Conservation (phyloP, 768 basidiomycete species). For the Chalciporus chontae region DNA sequence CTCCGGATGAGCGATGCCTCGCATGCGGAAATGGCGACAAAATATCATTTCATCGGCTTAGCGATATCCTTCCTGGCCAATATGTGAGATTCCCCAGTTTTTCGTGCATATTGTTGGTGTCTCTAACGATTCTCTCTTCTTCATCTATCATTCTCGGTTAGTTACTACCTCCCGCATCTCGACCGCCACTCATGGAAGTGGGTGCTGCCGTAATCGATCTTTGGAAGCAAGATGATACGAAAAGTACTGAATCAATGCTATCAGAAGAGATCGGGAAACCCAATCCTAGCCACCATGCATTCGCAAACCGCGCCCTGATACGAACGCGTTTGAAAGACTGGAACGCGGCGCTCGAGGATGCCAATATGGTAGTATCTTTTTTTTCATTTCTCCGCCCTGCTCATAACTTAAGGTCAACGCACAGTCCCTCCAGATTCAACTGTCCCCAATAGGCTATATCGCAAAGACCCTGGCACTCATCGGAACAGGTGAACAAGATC, state of each 20-base stretch:
- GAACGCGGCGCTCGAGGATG: not conserved
- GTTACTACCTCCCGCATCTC: not conserved
- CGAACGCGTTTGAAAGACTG: not conserved
- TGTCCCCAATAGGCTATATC: not conserved
- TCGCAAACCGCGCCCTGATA: conserved; percentile 4
- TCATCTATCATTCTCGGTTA: not conserved
- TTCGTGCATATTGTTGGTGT: too few species aligned
- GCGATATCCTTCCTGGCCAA: conserved; percentile 1
- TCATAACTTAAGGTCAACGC: too few species aligned
- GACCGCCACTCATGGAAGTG: conserved; percentile 4
- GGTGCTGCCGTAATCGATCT: not conserved
- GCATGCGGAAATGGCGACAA: not conserved
- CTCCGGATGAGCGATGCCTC: not conserved
- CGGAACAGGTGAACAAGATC: not conserved
- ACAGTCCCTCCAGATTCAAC: not conserved
- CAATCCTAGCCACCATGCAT: not conserved
- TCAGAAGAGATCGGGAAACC: too few species aligned
- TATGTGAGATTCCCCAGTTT: not conserved
- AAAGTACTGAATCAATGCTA: too few species aligned
- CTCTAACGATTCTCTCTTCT: too few species aligned
- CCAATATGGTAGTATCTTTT: not conserved
- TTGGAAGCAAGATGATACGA: not conserved
- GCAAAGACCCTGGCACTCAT: conserved; percentile 6
- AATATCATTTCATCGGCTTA: not conserved
- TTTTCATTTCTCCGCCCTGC: too few species aligned